phyloP scores from a whole-genome alignment of 2,329 filamentous ascomycete species.

The Colletotrichum shisoi region DNA sequence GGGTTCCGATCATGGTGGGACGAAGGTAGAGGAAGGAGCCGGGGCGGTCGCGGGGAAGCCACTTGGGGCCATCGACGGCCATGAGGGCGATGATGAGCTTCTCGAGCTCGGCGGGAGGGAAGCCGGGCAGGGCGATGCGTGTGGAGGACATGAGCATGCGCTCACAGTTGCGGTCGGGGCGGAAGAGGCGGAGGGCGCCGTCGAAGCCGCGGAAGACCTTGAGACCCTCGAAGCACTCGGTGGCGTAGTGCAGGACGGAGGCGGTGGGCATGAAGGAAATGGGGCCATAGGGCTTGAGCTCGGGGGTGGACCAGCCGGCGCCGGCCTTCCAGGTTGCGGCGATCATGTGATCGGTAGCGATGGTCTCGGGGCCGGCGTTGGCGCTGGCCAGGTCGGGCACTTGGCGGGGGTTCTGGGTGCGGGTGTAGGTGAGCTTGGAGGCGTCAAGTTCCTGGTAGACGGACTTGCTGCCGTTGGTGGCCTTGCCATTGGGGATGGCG shows the following conservation, averaged over 20 bases:
- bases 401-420: conserved; percentile 58
- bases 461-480: conserved; percentile 47
- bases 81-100: conserved; percentile 76
- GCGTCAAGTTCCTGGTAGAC: conserved; percentile 68
- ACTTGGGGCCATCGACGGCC: conserved; percentile 76
- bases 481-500: conserved; percentile 42
- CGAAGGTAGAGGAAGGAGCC: conserved; percentile 84
- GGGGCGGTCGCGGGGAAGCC: conserved; percentile 74
- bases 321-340: conserved; percentile 71
- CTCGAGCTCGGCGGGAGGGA: conserved; percentile 75
- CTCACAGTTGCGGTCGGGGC: conserved; percentile 74
- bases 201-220: conserved; percentile 84
- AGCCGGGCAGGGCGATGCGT: conserved; percentile 77
- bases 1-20: conserved; percentile 85
- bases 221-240: conserved; percentile 86
- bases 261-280: conserved; percentile 82
- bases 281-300: conserved; percentile 79
- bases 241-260: conserved; percentile 85
- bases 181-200: conserved; percentile 77
- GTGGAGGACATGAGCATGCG: conserved; percentile 68
- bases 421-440: conserved; percentile 69
- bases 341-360: conserved; percentile 89
- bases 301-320: conserved; percentile 75
- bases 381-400: conserved; percentile 62
- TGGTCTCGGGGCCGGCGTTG: conserved; percentile 58